Percentiles rank a stretch among this genome's conserved stretches.
Evolutionary conservation across 1,284 basidiomycete species (phyloP).

Genomic region (Leucocoprinus gongylophorus): DNA sequence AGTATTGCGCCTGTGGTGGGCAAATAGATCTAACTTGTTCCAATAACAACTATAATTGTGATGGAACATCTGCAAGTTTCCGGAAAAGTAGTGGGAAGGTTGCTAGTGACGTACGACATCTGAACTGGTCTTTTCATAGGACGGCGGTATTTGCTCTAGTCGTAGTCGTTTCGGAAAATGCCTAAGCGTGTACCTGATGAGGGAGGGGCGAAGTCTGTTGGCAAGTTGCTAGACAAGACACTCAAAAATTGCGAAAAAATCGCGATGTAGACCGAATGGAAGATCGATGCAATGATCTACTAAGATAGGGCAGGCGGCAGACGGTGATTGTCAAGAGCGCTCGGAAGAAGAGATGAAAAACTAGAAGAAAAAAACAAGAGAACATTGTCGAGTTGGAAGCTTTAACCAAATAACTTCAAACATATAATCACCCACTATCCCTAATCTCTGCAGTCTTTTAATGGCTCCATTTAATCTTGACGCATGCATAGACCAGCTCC

Average conservation of each 20-base stretch:
- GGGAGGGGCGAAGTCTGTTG: neutral
- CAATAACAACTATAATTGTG: neutral
- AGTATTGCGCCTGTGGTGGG: too few relatives aligned
- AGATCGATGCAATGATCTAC: conserved; percentile 10
- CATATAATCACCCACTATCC: conserved; percentile 18
- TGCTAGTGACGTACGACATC: neutral
- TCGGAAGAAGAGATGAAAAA: neutral
- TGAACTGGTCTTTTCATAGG: neutral
- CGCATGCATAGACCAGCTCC: conserved; percentile 86
- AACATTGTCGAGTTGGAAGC: neutral
- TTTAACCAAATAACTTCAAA: conserved; percentile 7
- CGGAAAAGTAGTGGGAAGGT: neutral
- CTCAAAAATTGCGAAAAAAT: conserved; percentile 22
- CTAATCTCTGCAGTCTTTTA: conserved; percentile 12
- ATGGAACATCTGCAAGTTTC: neutral
- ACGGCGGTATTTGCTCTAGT: neutral
- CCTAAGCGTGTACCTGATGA: neutral
- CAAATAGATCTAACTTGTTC: neutral
- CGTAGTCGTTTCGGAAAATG: neutral
- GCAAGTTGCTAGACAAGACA: neutral
- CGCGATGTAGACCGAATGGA: conserved; percentile 24
- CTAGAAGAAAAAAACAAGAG: neutral
- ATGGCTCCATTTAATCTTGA: conserved; percentile 95
- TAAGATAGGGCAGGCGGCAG: conserved; percentile 12
- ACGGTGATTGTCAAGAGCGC: neutral